Evolutionary conservation across 352 stramenopile genomes (phyloP).

Genomic region (Elongisporangium undulatum): DNA sequence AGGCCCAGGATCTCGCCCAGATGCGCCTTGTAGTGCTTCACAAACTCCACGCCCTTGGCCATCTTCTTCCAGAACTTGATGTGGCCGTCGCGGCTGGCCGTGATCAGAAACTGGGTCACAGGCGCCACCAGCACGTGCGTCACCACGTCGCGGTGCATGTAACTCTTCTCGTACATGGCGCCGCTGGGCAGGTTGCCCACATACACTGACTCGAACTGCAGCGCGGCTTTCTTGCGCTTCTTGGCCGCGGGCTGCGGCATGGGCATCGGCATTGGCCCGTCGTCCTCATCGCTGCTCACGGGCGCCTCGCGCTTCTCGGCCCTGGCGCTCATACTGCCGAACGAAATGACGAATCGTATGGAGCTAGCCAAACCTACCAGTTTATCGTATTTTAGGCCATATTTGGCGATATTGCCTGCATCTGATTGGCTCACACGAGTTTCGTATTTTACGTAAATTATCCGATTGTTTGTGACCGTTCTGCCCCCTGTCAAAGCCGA

Average conservation of each 20-base stretch:
- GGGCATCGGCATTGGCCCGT: slow-evolving; percentile 59
- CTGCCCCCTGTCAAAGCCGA: too few species aligned
- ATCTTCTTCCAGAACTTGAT: slow-evolving; percentile 99
- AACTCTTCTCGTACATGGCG: slow-evolving; percentile 95
- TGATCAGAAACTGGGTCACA: slow-evolving; percentile 96
- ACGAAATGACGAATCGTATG: too few species aligned
- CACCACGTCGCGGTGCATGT: slow-evolving; percentile 97
- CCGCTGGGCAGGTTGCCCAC: slow-evolving; percentile 82
- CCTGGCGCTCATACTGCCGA: not conserved
- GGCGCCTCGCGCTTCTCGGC: slow-evolving; percentile 8
- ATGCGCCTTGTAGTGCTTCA: slow-evolving; percentile 99
- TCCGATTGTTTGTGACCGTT: too few species aligned
- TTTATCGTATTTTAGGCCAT: too few species aligned
- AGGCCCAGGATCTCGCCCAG: slow-evolving; percentile 84
- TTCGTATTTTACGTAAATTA: too few species aligned
- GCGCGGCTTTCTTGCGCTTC: slow-evolving; percentile 35
- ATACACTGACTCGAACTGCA: slow-evolving; percentile 70
- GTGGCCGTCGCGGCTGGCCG: slow-evolving; percentile 93
- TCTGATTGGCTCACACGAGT: too few species aligned
- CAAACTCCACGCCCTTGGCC: slow-evolving; percentile 95
- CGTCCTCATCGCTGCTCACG: slow-evolving; percentile 26
- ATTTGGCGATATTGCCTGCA: too few species aligned
- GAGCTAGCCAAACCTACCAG: too few species aligned
- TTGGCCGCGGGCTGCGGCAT: slow-evolving; percentile 19
- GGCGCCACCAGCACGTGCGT: slow-evolving; percentile 89